Base-by-base conservation (phyloP, 805 yeast genomes). In the Cyberlindnera misumaiensis region DNA sequence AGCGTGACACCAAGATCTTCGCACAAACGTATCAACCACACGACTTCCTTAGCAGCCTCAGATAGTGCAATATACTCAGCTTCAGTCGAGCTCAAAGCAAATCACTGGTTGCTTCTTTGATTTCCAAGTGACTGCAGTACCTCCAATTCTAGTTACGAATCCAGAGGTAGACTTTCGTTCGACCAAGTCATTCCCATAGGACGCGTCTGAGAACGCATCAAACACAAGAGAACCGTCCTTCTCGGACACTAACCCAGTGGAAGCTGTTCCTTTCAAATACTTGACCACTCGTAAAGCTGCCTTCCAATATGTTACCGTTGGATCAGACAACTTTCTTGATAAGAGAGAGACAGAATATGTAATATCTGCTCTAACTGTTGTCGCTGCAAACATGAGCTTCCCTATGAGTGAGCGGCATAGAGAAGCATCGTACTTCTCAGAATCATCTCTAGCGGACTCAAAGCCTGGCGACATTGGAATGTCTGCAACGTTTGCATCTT, bases 11-110 rank as follows among this genome's bases (percentile, higher is more conserved):
- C 28, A 3, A 36, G 24, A 17, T 17, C 35, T 13, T 26, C 8
- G 11, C 30, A 11, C 4, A 26, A 13, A 11, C 18, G 17, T 11
- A 22, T 24, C 34, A 38, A 33, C 41, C 41, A 38, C 3, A 18
- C 8, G 3, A 24, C 34, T 5, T 38, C 41, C 11, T 28, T 30
- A 8, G 32, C 20, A 1, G 26, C 18, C 20, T 37, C 40, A 14
- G 32, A 31, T 11, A 32, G 6, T n/a, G 40, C 32, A n/a, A 37
- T 27, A 14, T 18, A 37, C 29, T 37, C 40, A 14, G 41, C 38
- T 30, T 39, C 42, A 5, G 39, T 28, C 11, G 34, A 26, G 10
- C 31, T 28, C 24, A 39, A 26, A 6, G 42, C 42, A 27, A n/a
- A 34, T 29, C 11, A 30, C 25, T 2, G 28, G 11, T 27, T 39